Conservation (phyloP, 176 grass and related monocot genomes). For the Avena insularis region DNA sequence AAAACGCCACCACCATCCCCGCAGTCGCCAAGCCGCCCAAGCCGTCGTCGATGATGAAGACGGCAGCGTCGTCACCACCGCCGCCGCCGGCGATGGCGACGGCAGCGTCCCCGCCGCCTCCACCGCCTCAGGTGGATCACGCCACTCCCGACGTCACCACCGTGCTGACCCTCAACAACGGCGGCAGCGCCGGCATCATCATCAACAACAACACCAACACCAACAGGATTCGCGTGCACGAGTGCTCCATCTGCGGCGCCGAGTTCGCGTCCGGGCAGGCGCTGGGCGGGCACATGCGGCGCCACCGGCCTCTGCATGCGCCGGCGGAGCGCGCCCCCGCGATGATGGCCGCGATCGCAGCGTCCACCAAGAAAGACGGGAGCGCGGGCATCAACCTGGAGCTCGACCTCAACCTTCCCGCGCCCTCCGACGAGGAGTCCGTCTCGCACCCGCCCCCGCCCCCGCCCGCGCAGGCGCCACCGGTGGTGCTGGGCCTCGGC, state of each 20-base stretch:
- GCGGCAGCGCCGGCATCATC: not conserved
- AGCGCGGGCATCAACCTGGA: conserved; percentile 44
- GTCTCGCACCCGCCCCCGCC: not conserved
- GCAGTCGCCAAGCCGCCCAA: not conserved
- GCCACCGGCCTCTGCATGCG: conserved; percentile 68
- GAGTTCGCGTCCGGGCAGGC: conserved; percentile 87
- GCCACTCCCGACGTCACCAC: conserved; percentile 23
- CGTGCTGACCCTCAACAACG: conserved; percentile 38
- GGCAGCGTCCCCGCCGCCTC: not conserved
- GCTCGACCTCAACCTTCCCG: conserved; percentile 86
- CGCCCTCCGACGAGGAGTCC: conserved; percentile 56
- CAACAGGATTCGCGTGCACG: conserved; percentile 50
- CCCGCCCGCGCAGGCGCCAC: not conserved
- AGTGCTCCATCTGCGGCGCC: conserved; percentile 74
- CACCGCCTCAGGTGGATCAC: not conserved
- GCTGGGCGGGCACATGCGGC: conserved; percentile 91
- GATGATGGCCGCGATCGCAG: not conserved
- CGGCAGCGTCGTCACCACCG: not conserved
- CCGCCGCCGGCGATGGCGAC: not conserved
- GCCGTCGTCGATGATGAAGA: conserved; percentile 4
- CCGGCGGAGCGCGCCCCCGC: not conserved
- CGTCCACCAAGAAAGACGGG: conserved; percentile 38
- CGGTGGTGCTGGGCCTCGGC: conserved; percentile 42
- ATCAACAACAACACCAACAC: not conserved
- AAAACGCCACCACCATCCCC: not conserved